phyloP scores from a whole-genome alignment of 148 eudicot genomes.

The Gaultheria prostrata region DNA sequence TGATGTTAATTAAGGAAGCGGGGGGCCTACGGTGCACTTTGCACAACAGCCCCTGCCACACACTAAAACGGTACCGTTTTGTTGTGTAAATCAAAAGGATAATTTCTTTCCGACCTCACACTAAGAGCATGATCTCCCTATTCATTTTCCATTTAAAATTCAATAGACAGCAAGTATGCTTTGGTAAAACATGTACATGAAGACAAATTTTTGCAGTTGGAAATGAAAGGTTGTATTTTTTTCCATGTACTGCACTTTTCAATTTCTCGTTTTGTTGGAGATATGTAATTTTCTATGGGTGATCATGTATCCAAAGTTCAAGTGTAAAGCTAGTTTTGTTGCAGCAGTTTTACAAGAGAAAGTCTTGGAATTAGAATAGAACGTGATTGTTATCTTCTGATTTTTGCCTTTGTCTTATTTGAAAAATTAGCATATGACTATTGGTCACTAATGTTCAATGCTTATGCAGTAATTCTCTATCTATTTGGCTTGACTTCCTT shows the following conservation, averaged over 20 bases:
- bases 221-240: neutral
- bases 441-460: neutral
- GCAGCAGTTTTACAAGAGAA: neutral
- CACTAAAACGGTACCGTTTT: too few relatives aligned
- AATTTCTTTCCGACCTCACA: neutral
- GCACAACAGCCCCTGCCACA: too few relatives aligned
- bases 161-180: neutral
- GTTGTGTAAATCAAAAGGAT: neutral
- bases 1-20: too few relatives aligned
- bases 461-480: neutral
- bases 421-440: neutral
- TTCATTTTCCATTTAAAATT: neutral
- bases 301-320: neutral
- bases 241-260: neutral
- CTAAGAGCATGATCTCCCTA: neutral
- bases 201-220: neutral
- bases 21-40: too few relatives aligned
- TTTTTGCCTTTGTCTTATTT: neutral
- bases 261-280: neutral
- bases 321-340: neutral
- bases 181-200: neutral
- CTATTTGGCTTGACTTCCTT: constrained; percentile 6
- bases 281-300: neutral
- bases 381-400: neutral
- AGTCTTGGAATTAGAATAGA: neutral